A percentile compares a stretch with the other conserved stretches of the same genome.
Evolutionary conservation across 495 filamentous ascomycete genomes (phyloP).

Genomic region (Penicillium diatomitis): DNA sequence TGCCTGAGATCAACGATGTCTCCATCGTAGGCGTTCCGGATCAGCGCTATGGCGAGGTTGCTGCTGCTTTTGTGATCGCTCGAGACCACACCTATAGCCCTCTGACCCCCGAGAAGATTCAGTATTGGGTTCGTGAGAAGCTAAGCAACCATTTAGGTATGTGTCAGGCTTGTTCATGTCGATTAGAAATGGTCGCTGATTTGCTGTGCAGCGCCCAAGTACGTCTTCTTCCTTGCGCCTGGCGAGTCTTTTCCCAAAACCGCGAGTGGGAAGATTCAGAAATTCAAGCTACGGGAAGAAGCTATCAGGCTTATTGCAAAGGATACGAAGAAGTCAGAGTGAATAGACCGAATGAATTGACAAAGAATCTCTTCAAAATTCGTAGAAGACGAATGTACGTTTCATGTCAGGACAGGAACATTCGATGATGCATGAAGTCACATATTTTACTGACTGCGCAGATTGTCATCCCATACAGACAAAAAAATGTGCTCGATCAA

Average conservation of each 20-base stretch:
- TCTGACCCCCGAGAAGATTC: conserved; percentile 41
- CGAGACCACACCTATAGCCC: conserved; percentile 11
- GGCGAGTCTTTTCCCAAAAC: conserved; percentile 76
- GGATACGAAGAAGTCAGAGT: neutral
- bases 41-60: conserved; percentile 74
- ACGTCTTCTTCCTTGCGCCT: conserved; percentile 66
- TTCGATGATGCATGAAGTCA: no score
- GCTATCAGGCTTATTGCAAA: conserved; percentile 41
- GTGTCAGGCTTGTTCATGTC: conserved; percentile 8
- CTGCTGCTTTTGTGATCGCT: conserved; percentile 72
- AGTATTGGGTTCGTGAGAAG: conserved; percentile 60
- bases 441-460: no score
- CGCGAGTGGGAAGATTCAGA: conserved; percentile 94
- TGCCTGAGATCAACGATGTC: conserved; percentile 58
- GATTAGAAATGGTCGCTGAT: neutral
- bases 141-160: conserved; percentile 68
- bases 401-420: no score
- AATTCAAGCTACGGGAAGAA: conserved; percentile 72
- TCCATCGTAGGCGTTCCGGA: conserved; percentile 81
- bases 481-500: no score
- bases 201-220: conserved; percentile 56
- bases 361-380: neutral
- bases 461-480: no score
- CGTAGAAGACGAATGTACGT: no score
- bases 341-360: neutral